These are phyloP conservation scores for Blastobotrys serpentis DNA, from an alignment of 1,139 yeast species.

Conservation along the genomic window DNA sequence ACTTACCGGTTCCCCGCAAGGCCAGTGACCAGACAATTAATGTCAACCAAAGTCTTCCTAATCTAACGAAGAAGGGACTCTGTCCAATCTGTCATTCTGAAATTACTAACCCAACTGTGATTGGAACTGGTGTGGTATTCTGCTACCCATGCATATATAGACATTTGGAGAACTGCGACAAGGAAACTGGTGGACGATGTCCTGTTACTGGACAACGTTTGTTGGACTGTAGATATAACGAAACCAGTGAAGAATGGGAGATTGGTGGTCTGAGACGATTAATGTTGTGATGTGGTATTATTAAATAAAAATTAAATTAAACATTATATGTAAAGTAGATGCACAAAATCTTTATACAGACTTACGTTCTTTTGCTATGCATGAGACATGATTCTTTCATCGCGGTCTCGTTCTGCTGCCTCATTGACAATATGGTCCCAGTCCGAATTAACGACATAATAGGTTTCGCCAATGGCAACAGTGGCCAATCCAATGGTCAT, in stretches of 20 bases:
- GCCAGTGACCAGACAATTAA: constrained; percentile 26
- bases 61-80: constrained; percentile 16
- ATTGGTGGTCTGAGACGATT: constrained; percentile 72
- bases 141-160: constrained; percentile 85
- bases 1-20: constrained; percentile 56
- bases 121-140: constrained; percentile 89
- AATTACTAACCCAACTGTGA: constrained; percentile 75
- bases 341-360: too few relatives aligned
- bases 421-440: constrained; percentile 52
- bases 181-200: constrained; percentile 67
- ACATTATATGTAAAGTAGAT: neutral
- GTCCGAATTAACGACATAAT: constrained; percentile 50
- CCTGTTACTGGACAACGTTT: constrained; percentile 78
- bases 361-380: too few relatives aligned
- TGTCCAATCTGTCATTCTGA: constrained; percentile 75
- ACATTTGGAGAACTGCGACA: constrained; percentile 49
- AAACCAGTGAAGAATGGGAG: constrained; percentile 61
- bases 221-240: constrained; percentile 68
- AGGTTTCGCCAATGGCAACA: constrained; percentile 63
- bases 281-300: constrained; percentile 55
- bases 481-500: constrained; percentile 71
- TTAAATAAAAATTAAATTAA: neutral
- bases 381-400: constrained; percentile 20
- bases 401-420: constrained; percentile 40
- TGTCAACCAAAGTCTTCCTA: constrained; percentile 5